A percentile compares a stretch with the other conserved stretches of the same genome.
phyloP scores from a whole-genome alignment of 768 basidiomycete species.

The Suillus hirtellus region DNA sequence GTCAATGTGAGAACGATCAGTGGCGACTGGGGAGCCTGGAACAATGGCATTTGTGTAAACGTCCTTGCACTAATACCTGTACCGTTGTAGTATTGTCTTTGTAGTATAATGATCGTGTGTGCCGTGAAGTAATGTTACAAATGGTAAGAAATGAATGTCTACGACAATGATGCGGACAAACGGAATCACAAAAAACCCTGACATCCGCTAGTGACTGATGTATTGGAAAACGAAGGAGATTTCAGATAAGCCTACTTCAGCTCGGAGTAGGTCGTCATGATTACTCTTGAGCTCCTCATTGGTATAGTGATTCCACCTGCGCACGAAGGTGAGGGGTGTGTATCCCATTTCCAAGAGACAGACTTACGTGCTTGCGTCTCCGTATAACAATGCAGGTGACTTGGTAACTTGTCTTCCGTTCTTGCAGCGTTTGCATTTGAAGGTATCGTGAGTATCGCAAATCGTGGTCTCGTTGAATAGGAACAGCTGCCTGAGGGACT shows the following conservation, averaged over 20 bases:
- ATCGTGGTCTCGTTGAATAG: slow-evolving; percentile 82
- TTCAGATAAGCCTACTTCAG: slow-evolving; percentile 79
- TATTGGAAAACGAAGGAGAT: slow-evolving; percentile 98
- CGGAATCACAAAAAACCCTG: not conserved
- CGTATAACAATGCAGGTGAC: slow-evolving; percentile 85
- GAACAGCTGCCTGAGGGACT: slow-evolving; percentile 89
- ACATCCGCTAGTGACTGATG: slow-evolving; percentile 68
- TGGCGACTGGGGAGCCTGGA: slow-evolving; percentile 76
- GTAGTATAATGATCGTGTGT: not conserved
- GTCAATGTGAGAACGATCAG: slow-evolving; percentile 68
- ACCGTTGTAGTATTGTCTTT: not conserved
- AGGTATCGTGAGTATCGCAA: slow-evolving; percentile 96
- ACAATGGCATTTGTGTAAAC: slow-evolving; percentile 35
- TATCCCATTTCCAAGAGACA: slow-evolving; percentile 4
- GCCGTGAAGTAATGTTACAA: not conserved
- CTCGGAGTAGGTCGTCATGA: slow-evolving; percentile 93
- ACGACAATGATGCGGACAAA: not conserved
- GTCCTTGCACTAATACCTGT: not conserved
- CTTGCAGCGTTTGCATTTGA: slow-evolving; percentile 93
- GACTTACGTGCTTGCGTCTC: slow-evolving; percentile 95
- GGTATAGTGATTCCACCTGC: slow-evolving; percentile 96
- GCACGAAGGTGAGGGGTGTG: slow-evolving; percentile 7
- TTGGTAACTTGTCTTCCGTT: slow-evolving; percentile 84
- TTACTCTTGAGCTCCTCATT: slow-evolving; percentile 86
- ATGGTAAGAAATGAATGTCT: not conserved